Evolutionary conservation across 441 rosid species (phyloP).

Genomic region (Adansonia madagascariensis): DNA sequence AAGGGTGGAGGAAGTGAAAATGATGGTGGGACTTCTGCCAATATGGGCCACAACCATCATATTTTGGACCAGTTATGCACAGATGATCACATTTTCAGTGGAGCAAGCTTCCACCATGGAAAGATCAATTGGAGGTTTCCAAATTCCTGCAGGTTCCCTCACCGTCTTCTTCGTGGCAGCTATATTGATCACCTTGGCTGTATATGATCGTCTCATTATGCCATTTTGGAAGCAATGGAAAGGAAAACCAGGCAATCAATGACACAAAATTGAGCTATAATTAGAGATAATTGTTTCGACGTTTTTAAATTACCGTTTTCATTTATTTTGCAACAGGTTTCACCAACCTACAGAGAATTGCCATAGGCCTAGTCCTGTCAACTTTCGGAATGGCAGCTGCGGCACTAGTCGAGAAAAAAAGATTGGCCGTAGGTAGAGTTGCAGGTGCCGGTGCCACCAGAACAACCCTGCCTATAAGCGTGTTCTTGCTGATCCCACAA

Average conservation of each 20-base stretch:
- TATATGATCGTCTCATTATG: slow-evolving; percentile 49
- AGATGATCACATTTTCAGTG: slow-evolving; percentile 59
- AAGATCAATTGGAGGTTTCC: slow-evolving; percentile 41
- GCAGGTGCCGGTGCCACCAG: not conserved
- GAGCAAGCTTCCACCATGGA: slow-evolving; percentile 62
- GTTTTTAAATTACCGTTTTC: not conserved
- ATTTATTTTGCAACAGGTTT: slow-evolving; percentile 36
- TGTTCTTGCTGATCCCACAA: slow-evolving; percentile 47
- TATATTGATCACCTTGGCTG: slow-evolving; percentile 43
- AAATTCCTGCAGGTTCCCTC: slow-evolving; percentile 57
- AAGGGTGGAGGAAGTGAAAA: slow-evolving; percentile 58
- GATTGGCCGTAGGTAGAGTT: slow-evolving; percentile 34
- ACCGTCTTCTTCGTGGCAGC: slow-evolving; percentile 54
- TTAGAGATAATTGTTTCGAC: not conserved
- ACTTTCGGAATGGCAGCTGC: slow-evolving; percentile 48
- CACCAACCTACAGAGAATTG: slow-evolving; percentile 48
- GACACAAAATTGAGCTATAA: not conserved
- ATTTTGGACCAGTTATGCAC: slow-evolving; percentile 58
- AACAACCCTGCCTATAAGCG: slow-evolving; percentile 39
- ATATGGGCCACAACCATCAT: slow-evolving; percentile 60
- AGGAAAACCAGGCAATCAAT: slow-evolving; percentile 44
- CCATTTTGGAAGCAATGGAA: slow-evolving; percentile 49
- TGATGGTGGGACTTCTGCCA: slow-evolving; percentile 48
- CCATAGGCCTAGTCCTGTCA: slow-evolving; percentile 46
- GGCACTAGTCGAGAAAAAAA: slow-evolving; percentile 38